Evolutionary conservation across 1,139 yeast species (phyloP).

Genomic region (Suhomyces maxii): DNA sequence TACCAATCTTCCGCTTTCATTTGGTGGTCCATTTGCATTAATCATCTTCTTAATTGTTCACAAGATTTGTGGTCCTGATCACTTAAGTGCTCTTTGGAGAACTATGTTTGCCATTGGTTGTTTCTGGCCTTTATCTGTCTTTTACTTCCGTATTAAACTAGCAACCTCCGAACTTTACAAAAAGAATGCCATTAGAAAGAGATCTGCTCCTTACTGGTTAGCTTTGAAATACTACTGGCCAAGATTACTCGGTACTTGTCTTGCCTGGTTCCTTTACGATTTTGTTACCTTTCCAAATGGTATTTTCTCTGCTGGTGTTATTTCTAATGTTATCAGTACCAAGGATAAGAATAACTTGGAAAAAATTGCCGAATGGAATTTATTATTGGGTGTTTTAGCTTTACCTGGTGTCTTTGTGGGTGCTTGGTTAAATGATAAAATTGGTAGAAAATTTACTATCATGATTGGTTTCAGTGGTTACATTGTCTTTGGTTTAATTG

Average conservation of each 20-base stretch:
- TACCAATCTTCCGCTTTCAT: constrained; percentile 69
- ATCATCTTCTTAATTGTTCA: constrained; percentile 66
- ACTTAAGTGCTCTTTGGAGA: constrained; percentile 63
- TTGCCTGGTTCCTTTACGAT: constrained; percentile 65
- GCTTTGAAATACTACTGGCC: constrained; percentile 57
- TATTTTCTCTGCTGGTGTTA: constrained; percentile 55
- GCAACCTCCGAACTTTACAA: constrained; percentile 61
- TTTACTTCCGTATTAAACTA: constrained; percentile 70
- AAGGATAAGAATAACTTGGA: constrained; percentile 36
- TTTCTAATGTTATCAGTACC: constrained; percentile 42
- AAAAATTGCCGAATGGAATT: constrained; percentile 57
- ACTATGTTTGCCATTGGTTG: constrained; percentile 74
- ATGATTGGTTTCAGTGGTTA: constrained; percentile 60
- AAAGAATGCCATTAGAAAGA: constrained; percentile 48
- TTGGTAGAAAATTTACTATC: constrained; percentile 60
- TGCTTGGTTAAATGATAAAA: constrained; percentile 50
- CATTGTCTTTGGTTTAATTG: constrained; percentile 57
- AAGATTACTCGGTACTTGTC: constrained; percentile 55
- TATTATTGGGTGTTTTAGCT: constrained; percentile 51
- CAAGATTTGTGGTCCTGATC: constrained; percentile 52
- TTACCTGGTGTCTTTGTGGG: constrained; percentile 63
- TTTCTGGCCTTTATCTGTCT: constrained; percentile 71
- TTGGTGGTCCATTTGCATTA: constrained; percentile 80
- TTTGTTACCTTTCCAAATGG: constrained; percentile 69
- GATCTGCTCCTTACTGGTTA: constrained; percentile 52